Evolutionary conservation across 495 filamentous ascomycete genomes (phyloP).

Genomic region (Massariosphaeria phaeospora): DNA sequence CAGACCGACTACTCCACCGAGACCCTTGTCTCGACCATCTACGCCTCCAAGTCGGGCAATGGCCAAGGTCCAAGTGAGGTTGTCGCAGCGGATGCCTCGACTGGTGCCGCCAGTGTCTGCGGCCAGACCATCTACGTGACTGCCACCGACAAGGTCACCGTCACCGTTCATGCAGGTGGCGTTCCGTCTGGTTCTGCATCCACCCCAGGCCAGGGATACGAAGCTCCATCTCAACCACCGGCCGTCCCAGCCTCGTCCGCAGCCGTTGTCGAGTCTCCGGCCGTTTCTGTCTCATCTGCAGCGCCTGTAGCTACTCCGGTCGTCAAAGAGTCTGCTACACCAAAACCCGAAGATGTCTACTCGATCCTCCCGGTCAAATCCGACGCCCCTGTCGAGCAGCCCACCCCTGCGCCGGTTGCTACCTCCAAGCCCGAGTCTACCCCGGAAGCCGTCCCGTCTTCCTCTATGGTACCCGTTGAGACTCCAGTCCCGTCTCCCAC

Average conservation of each 20-base stretch:
- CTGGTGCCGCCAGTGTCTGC: constrained; percentile 12
- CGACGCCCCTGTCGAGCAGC: neutral
- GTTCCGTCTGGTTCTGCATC: constrained; percentile 1
- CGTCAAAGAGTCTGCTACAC: neutral
- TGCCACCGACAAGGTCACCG: constrained; percentile 32
- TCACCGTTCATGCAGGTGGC: constrained; percentile 24
- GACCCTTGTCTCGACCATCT: constrained; percentile 26
- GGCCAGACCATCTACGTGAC: constrained; percentile 27
- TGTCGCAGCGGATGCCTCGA: constrained; percentile 1
- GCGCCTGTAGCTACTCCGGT: neutral
- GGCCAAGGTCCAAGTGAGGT: neutral
- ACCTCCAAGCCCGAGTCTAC: neutral
- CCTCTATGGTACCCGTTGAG: neutral
- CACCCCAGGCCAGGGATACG: neutral
- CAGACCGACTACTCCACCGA: constrained; percentile 20
- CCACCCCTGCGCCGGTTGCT: neutral
- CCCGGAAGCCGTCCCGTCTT: neutral
- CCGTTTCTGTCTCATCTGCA: neutral
- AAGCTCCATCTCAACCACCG: neutral
- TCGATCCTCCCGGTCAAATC: neutral
- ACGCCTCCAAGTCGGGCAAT: constrained; percentile 2
- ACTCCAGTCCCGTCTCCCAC: constrained; percentile 4
- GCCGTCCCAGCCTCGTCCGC: constrained; percentile 10
- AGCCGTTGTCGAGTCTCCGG: too few species aligned
- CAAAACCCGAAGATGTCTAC: constrained; percentile 10